Base-by-base conservation (phyloP, 2,329 filamentous ascomycete species). In the Curvularia lunata region DNA sequence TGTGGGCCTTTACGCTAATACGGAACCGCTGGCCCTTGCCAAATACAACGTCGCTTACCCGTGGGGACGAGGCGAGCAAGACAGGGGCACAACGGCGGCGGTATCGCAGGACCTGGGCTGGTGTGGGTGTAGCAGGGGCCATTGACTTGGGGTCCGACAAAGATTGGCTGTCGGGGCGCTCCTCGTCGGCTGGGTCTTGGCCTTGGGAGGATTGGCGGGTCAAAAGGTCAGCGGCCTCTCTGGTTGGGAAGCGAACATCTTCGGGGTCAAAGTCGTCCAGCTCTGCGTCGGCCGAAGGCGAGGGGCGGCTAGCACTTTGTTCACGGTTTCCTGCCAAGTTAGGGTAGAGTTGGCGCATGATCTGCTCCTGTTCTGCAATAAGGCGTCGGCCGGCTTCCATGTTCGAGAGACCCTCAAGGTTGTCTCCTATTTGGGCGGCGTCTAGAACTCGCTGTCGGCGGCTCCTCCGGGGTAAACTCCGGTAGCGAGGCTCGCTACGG, bases 401-500 rank as follows among this genome's bases (percentile, higher is more conserved):
- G 60, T 58, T 67, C 48, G 66, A 65, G 30, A 75, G 56, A 32
- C 68, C 67, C 30, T 77, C 69, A 43, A 79, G 52, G 67, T 74
- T 69, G 54, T 70, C 68, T 34, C 58, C 64, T n/a, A 75, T 56
- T 7, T 68, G 67, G 7, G 63, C 56, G 16, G 66, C 66, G 28
- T 78, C 75, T 13, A 78, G 65, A n/a, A 73, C 45, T 18, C 75
- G 71, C 58, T 77, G 75, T 12, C 77, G 70, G 37, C 77, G 61
- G 61, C 75, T 74, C 28, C 81, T 70, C 28, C 81, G 73, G 5
- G 81, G 81, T 13, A 83, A 72, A 51, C 80, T 83, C 48, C 80
- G 77, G 59, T 81, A 80, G 48, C 77, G 72, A 16, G 77, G 77
- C 54, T 78, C 76, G 53, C 72, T 79, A 46, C 90, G 85, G 63